A percentile compares a stretch with the other conserved stretches of the same genome.
Evolutionary conservation across 1,139 yeast species (phyloP).

Genomic region (Pichia sp.): DNA sequence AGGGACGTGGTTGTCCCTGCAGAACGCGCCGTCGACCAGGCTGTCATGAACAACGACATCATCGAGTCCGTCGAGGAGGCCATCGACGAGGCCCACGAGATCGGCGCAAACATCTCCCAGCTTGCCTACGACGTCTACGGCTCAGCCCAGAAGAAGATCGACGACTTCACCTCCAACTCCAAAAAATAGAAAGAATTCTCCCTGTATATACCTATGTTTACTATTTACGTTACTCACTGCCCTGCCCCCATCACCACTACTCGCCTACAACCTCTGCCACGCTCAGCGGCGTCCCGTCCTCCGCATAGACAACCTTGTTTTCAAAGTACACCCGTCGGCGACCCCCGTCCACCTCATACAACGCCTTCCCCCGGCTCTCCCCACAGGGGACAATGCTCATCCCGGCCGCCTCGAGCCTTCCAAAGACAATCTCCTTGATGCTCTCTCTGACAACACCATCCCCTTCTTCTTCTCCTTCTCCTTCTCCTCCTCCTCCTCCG

Average conservation of each 20-base stretch:
- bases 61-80: constrained; percentile 24
- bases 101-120: constrained; percentile 15
- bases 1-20: constrained; percentile 17
- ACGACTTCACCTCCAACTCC: constrained; percentile 20
- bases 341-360: background rate
- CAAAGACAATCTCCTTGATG: background rate
- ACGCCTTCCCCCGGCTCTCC: background rate
- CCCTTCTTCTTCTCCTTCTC: background rate
- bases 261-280: background rate
- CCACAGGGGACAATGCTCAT: background rate
- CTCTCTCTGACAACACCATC: background rate
- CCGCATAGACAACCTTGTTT: constrained; percentile 27
- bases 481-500: background rate
- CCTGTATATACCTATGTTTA: background rate
- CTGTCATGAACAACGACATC: constrained; percentile 21
- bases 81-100: constrained; percentile 28
- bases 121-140: constrained; percentile 19
- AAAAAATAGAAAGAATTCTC: background rate
- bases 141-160: constrained; percentile 22
- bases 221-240: background rate
- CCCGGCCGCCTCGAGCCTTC: background rate
- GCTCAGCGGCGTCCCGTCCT: constrained; percentile 8
- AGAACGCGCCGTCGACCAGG: constrained; percentile 20
- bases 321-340: constrained; percentile 22
- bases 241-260: too few relatives aligned